These are phyloP conservation scores for Saturnispora sanitii DNA, from an alignment of 805 yeast genomes.

Conservation along the genomic window DNA sequence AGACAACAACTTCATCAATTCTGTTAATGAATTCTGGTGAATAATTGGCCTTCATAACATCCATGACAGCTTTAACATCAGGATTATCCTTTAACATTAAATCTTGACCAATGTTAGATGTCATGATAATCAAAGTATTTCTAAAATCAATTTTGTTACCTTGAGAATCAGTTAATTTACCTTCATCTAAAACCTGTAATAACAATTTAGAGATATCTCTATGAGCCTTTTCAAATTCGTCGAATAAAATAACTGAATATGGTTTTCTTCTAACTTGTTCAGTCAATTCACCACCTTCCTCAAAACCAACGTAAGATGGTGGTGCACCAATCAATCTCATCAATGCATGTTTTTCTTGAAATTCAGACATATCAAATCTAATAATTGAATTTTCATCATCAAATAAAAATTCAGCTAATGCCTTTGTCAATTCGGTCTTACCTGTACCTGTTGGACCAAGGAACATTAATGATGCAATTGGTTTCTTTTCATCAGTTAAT, in stretches of 20 bases:
- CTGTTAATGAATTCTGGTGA: conserved; percentile 96
- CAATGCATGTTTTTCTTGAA: conserved; percentile 88
- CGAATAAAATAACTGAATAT: conserved; percentile 84
- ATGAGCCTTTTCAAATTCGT: conserved; percentile 96
- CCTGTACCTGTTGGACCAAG: conserved; percentile 99
- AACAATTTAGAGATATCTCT: conserved; percentile 87
- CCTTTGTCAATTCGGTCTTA: conserved; percentile 90
- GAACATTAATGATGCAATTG: conserved; percentile 94
- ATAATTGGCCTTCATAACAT: conserved; percentile 59
- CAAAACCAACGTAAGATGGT: conserved; percentile 96
- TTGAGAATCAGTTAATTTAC: conserved; percentile 87
- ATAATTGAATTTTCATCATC: conserved; percentile 81
- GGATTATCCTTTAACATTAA: conserved; percentile 61
- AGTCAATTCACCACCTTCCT: conserved; percentile 91
- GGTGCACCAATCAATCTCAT: conserved; percentile 95
- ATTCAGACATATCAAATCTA: conserved; percentile 96
- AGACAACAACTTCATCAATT: conserved; percentile 86
- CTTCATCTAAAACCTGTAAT: conserved; percentile 91
- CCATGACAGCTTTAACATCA: conserved; percentile 51
- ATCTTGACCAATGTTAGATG: conserved; percentile 94
- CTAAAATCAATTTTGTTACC: conserved; percentile 92
- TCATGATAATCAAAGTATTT: conserved; percentile 92
- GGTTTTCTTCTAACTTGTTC: conserved; percentile 96
- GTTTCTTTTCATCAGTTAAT: conserved; percentile 84
- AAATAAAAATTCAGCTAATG: conserved; percentile 84